Conservation (phyloP, 73 alveolate species). For the Symbiodinium natans region DNA sequence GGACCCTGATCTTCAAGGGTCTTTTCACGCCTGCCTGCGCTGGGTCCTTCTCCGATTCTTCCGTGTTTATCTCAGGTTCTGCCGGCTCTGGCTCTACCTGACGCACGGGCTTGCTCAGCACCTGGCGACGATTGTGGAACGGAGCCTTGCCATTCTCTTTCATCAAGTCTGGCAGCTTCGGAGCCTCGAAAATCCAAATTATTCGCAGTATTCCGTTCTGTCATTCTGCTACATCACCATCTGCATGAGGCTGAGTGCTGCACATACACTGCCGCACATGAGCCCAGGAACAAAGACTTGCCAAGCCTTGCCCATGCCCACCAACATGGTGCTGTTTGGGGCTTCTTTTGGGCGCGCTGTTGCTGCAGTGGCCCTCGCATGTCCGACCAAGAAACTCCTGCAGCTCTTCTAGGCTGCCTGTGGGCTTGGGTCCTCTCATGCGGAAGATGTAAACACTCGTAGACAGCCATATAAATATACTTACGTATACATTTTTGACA, state of each 20-base stretch:
- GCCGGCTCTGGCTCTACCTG: too few species aligned
- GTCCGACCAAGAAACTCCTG: not conserved
- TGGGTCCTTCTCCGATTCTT: not conserved
- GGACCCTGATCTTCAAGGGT: not conserved
- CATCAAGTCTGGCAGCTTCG: constrained; percentile 55
- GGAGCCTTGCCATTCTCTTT: constrained; percentile 62
- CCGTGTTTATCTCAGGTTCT: not conserved
- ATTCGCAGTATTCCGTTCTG: not conserved
- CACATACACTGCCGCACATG: constrained; percentile 41
- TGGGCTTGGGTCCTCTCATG: constrained; percentile 22
- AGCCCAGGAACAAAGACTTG: constrained; percentile 14
- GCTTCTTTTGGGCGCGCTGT: too few species aligned
- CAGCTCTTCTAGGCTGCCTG: constrained; percentile 5
- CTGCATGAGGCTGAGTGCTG: not conserved
- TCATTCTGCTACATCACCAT: not conserved
- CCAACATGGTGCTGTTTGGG: too few species aligned
- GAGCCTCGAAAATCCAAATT: constrained; percentile 19
- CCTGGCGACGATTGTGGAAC: too few species aligned
- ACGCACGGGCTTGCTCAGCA: too few species aligned
- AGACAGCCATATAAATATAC: too few species aligned
- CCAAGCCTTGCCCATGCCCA: constrained; percentile 13
- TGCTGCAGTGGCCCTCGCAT: too few species aligned
- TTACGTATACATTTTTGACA: too few species aligned
- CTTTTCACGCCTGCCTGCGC: not conserved
- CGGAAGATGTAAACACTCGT: too few species aligned